Percentiles rank a stretch among this genome's conserved stretches.
phyloP scores from a whole-genome alignment of 73 alveolate genomes.

The Uronychia binucleata region DNA sequence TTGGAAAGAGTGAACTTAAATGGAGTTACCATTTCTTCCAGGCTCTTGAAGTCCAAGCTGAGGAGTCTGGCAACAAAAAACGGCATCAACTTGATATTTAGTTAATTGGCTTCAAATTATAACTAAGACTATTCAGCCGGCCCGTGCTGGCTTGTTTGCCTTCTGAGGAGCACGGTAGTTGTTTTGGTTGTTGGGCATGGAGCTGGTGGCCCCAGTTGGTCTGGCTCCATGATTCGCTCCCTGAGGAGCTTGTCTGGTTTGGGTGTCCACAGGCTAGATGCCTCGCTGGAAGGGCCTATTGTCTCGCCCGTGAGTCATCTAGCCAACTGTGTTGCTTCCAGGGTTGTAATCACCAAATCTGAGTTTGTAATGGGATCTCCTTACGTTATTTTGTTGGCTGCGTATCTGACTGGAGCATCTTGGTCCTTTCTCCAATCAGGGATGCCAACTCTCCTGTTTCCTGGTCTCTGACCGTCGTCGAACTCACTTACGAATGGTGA shows the following conservation, averaged over 20 bases:
- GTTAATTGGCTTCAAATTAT: not conserved
- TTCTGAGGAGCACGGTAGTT: not conserved
- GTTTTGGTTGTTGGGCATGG: not conserved
- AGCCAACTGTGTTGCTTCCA: too few species aligned
- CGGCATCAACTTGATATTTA: not conserved
- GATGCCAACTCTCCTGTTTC: not conserved
- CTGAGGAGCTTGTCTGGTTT: not conserved
- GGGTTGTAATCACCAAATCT: not conserved
- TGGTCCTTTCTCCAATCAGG: not conserved
- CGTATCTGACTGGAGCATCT: not conserved
- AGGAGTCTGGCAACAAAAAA: not conserved
- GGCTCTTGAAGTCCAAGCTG: not conserved
- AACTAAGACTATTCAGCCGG: not conserved
- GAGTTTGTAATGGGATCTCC: not conserved
- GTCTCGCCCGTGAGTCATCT: not conserved
- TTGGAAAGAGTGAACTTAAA: not conserved
- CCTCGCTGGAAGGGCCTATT: not conserved
- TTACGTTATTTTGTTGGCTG: not conserved
- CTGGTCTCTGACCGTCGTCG: not conserved
- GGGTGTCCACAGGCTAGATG: not conserved
- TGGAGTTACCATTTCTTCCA: not conserved
- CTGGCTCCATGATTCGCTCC: not conserved
- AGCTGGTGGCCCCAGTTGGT: not conserved
- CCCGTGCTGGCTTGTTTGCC: not conserved
- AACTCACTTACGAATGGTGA: not conserved